A percentile compares a stretch with the other conserved stretches of the same genome.
Evolutionary conservation across 495 filamentous ascomycete species (phyloP).

Genomic region (Talaromyces borbonicus): DNA sequence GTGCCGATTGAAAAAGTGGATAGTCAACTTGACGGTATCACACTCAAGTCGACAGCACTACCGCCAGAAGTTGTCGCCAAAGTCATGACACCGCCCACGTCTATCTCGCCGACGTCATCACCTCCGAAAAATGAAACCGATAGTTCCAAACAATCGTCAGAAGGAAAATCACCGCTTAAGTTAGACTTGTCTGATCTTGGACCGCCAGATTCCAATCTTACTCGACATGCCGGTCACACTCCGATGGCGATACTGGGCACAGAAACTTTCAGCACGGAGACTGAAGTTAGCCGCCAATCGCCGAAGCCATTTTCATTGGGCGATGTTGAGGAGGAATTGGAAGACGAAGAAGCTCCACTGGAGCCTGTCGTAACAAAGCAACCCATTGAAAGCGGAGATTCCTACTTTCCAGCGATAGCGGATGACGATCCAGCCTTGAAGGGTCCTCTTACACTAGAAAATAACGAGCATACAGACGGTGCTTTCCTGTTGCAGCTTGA

Average conservation of each 20-base stretch:
- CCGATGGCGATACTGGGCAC: conserved; percentile 36
- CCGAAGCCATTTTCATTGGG: conserved; percentile 13
- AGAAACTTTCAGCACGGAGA: too few species aligned
- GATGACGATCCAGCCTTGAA: conserved; percentile 36
- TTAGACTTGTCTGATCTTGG: conserved; percentile 34
- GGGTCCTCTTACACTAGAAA: conserved; percentile 34
- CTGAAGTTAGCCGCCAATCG: conserved; percentile 19
- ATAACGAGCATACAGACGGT: conserved; percentile 32
- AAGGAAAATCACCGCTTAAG: conserved; percentile 27
- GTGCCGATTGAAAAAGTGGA: conserved; percentile 41
- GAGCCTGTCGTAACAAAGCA: conserved; percentile 24
- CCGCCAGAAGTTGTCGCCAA: conserved; percentile 33
- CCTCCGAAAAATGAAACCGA: conserved; percentile 13
- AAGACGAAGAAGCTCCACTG: conserved; percentile 20
- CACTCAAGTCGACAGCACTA: conserved; percentile 36
- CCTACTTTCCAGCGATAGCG: conserved; percentile 31
- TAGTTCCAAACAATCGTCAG: conserved; percentile 9
- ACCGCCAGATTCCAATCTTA: conserved; percentile 27
- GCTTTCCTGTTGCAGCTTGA: conserved; percentile 33
- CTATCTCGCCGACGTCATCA: conserved; percentile 15
- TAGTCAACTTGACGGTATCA: conserved; percentile 38
- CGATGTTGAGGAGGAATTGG: conserved; percentile 3
- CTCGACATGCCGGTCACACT: conserved; percentile 36
- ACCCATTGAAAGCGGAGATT: conserved; percentile 29
- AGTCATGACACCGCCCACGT: conserved; percentile 34